Percentiles rank a stretch among this genome's conserved stretches.
phyloP scores from a whole-genome alignment of 805 yeast genomes.

The Kluyveromyces siamensis region DNA sequence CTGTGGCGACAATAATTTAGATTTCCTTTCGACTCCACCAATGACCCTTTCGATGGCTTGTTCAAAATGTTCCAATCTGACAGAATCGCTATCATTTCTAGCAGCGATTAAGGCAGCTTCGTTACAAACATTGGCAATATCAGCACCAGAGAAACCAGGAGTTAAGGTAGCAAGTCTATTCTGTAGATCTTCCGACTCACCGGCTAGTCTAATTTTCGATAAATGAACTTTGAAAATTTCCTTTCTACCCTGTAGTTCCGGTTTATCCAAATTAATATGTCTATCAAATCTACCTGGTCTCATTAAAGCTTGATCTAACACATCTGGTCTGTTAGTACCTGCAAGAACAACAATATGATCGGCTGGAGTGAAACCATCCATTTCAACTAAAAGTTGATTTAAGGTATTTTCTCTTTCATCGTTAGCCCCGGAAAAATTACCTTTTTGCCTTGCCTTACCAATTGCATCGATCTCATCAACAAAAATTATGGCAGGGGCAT shows the following conservation, averaged over 20 bases:
- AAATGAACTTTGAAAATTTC: conserved; percentile 79
- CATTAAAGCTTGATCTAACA: conserved; percentile 78
- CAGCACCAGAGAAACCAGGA: conserved; percentile 95
- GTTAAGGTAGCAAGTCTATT: conserved; percentile 87
- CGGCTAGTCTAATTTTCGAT: conserved; percentile 42
- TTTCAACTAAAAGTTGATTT: conserved; percentile 86
- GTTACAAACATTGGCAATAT: conserved; percentile 88
- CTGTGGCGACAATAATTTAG: conserved; percentile 66
- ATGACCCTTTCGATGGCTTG: conserved; percentile 89
- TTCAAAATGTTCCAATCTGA: conserved; percentile 70
- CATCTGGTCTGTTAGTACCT: conserved; percentile 91
- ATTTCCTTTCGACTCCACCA: conserved; percentile 87
- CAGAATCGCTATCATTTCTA: conserved; percentile 53
- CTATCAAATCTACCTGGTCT: conserved; percentile 95
- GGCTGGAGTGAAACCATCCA: conserved; percentile 86
- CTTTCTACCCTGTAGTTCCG: conserved; percentile 84
- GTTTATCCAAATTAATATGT: conserved; percentile 77
- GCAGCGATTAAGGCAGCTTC: conserved; percentile 95
- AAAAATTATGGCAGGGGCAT: conserved; percentile 84
- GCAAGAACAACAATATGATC: conserved; percentile 92
- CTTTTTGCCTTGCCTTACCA: conserved; percentile 75
- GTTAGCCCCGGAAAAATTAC: conserved; percentile 68
- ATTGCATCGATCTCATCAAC: conserved; percentile 96
- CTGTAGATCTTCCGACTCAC: conserved; percentile 49
- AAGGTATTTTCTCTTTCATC: conserved; percentile 92